Base-by-base conservation (phyloP, 2,329 filamentous ascomycete species). In the Pestalotiopsis sp. region DNA sequence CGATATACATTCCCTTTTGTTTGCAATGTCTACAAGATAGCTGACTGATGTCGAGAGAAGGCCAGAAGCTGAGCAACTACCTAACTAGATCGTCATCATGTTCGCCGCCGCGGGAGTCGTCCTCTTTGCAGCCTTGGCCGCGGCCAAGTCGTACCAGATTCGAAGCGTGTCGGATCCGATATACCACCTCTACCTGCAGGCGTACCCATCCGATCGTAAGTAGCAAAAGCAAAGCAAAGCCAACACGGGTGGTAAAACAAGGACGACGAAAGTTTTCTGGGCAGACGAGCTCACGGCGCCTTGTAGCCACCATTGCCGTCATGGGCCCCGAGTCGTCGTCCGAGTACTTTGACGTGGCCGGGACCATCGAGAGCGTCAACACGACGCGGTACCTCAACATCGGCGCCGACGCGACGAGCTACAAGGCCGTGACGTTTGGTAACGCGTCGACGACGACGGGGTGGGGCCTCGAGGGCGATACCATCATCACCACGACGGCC, bases 111-210 rank as follows among this genome's bases (percentile, higher is more conserved):
- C 27, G 38, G 14, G 38, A 2, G 27, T 61, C 9, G 38, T 67
- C 41, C 17, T 74, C 14, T 31, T 70, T 66, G 52, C 68, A n/a
- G n/a, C 68, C 66, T 27, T 64, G 31, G 70, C 64, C 59, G 68
- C 68, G 7, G 80, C 80, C 57, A 84, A 84, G 66, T 78, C 84
- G 13, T 82, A 84, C 74, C 82, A 85, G 73, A 85, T 87, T 70
- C 84, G 85, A 41, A 82, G 82, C 49, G 85, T 87, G 9, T 76
- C 79, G 68, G 79, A 80, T 6, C 86, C 86, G 2, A 83, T 87
- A 68, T 87, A 82, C 71, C 86, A 88, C 73, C 80, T 84, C 25
- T 87, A 88, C 71, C 78, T 88, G 3, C 86, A 87, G 74, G 77
- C 81, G 3, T 80, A 81, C 67, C 78, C 83, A 5, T 77, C 80